Evolutionary conservation across 2,329 filamentous ascomycete species (phyloP), one percentile per base, ranked within the genome.

Genomic region (Fusarium albosuccineum): DNA sequence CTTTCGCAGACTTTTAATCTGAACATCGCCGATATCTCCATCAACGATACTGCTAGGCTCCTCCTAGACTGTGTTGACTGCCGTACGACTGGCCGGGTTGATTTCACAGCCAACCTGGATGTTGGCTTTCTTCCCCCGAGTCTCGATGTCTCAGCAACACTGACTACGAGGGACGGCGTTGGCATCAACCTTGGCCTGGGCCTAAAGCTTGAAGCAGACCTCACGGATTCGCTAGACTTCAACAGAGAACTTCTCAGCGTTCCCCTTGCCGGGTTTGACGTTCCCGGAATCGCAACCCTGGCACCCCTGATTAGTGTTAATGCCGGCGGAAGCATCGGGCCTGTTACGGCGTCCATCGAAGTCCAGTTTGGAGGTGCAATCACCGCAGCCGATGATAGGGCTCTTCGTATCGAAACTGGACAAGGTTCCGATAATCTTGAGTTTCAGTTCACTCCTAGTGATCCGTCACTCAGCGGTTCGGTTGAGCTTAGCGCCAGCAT

Each of bases 181-280:
- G 45, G 45, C 27, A 49, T 49, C 45, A 49, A 49, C 45, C 45
- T 49, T 49, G 45, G 45, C 30, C 13, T 49, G 45, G 45, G 45
- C 17, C 45, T 49, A 9, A 49, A 36, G 45, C 45, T 49, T 26
- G 45, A 49, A 14, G 45, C 45, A 17, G 45, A 49, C 40, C 40
- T 42, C 40, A 27, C 17, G 16, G 40, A 8, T 14, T 42, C 40
- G 17, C 40, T 42, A 16, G 40, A 42, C 40, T 42, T 42, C 40
- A 42, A 42, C 40, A 42, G 40, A 42, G 40, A 42, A 42, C 40
- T 49, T 49, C 45, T 49, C 16, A 49, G 45, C 45, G 10, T 49
- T 36, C 45, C 45, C 17, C 45, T 49, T 14, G 45, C 45, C 9
- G 45, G 45, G 29, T 49, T 49, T 36, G 45, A 49, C 16, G 27